A percentile compares a stretch with the other conserved stretches of the same genome.
phyloP scores from a whole-genome alignment of 768 basidiomycete genomes.

The Tricholoma furcatifolium region DNA sequence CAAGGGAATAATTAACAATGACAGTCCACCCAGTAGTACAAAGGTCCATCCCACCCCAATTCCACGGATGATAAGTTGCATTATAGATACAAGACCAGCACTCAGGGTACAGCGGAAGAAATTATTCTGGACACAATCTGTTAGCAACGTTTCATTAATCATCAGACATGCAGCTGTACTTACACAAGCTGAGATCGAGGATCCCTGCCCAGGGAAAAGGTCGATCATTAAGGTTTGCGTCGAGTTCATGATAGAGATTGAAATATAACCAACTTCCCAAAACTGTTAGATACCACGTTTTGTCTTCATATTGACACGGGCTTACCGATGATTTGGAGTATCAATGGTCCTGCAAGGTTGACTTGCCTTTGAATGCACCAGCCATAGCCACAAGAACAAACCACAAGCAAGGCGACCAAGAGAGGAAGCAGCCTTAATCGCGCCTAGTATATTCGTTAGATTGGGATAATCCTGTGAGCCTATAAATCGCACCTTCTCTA shows the following conservation, averaged over 20 bases:
- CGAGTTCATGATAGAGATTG: slow-evolving; percentile 50
- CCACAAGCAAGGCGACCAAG: slow-evolving; percentile 36
- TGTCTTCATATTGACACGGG: background rate
- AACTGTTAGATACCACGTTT: background rate
- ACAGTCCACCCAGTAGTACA: slow-evolving; percentile 53
- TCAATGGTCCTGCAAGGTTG: slow-evolving; percentile 50
- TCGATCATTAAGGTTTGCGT: slow-evolving; percentile 66
- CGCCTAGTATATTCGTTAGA: slow-evolving; percentile 26
- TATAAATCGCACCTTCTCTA: slow-evolving; percentile 43
- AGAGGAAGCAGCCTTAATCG: slow-evolving; percentile 48
- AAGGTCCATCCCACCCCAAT: slow-evolving; percentile 72
- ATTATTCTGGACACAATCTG: slow-evolving; percentile 52
- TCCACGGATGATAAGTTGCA: slow-evolving; percentile 56
- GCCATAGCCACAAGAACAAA: slow-evolving; percentile 52
- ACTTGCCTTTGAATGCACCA: slow-evolving; percentile 55
- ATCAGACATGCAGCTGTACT: slow-evolving; percentile 22
- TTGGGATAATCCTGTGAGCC: background rate
- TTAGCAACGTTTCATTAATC: background rate
- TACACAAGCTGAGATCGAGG: slow-evolving; percentile 72
- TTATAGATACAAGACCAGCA: slow-evolving; percentile 59
- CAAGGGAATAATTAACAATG: slow-evolving; percentile 45
- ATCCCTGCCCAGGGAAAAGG: slow-evolving; percentile 58
- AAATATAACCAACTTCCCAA: slow-evolving; percentile 47
- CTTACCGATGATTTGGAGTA: slow-evolving; percentile 41
- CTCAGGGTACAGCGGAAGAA: slow-evolving; percentile 63